Conservation (phyloP, 2,329 filamentous ascomycete species). For the Fusarium nygamai region DNA sequence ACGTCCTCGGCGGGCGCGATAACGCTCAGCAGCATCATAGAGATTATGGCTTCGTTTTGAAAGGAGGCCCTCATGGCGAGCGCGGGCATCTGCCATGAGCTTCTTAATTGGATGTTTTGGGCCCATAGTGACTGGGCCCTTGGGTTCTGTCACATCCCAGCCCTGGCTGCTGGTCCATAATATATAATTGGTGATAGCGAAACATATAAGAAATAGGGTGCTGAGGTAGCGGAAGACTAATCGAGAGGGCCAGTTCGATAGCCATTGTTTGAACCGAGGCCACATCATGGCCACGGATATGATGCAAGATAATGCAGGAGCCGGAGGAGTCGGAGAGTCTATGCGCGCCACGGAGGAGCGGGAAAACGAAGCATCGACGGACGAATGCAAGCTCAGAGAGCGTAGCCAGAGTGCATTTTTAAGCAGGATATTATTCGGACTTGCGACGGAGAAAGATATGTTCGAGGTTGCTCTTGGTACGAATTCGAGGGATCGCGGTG, state of each 20-base stretch:
- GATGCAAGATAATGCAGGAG: conserved; percentile 19
- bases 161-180: conserved; percentile 44
- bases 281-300: conserved; percentile 37
- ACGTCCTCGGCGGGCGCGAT: conserved; percentile 65
- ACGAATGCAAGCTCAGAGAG: conserved; percentile 29
- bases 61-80: conserved; percentile 54
- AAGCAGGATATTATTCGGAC: conserved; percentile 15
- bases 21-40: conserved; percentile 62
- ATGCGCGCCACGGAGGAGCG: conserved; percentile 37
- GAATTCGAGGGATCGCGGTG: conserved; percentile 23
- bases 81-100: conserved; percentile 59
- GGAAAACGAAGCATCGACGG: conserved; percentile 39
- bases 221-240: conserved; percentile 44
- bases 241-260: conserved; percentile 44
- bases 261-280: conserved; percentile 42
- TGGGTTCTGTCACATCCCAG: conserved; percentile 41
- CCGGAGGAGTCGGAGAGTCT: conserved; percentile 27
- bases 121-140: conserved; percentile 37
- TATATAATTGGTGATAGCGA: conserved; percentile 45
- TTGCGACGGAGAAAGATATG: conserved; percentile 13
- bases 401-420: conserved; percentile 33
- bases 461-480: conserved; percentile 15
- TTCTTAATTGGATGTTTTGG: conserved; percentile 60
- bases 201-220: conserved; percentile 36
- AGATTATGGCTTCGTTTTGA: conserved; percentile 59